Conservation (phyloP, 2,329 filamentous ascomycete species). For the Hymenoscyphus fraxineus region DNA sequence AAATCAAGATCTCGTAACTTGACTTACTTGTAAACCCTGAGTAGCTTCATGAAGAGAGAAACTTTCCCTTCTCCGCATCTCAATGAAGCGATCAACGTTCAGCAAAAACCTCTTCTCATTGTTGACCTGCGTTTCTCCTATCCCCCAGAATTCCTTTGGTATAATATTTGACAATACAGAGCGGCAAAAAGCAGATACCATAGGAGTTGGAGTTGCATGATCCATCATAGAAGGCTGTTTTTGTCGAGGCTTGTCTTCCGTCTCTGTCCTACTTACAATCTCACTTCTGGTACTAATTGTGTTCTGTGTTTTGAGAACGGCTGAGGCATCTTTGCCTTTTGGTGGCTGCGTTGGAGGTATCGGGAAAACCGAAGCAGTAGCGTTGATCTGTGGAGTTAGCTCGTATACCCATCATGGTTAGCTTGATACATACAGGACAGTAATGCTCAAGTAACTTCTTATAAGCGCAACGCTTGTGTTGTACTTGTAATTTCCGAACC, state of each 20-base stretch:
- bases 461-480: conserved; percentile 76
- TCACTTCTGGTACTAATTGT: conserved; percentile 7
- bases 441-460: conserved; percentile 74
- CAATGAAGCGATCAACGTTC: conserved; percentile 74
- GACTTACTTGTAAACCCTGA: conserved; percentile 68
- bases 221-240: conserved; percentile 49
- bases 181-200: conserved; percentile 84
- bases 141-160: conserved; percentile 72
- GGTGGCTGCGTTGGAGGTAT: conserved; percentile 8
- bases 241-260: conserved; percentile 33
- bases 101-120: conserved; percentile 63
- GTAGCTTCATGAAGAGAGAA: conserved; percentile 74
- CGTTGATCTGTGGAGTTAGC: conserved; percentile 19
- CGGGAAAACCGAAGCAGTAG: conserved; percentile 6
- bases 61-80: conserved; percentile 74
- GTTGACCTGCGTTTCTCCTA: conserved; percentile 44
- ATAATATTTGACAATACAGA: conserved; percentile 70
- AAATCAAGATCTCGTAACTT: neutral
- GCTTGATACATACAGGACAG: conserved; percentile 53
- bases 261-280: conserved; percentile 25
- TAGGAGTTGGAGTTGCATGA: conserved; percentile 61
- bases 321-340: conserved; percentile 23
- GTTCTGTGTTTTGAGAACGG: conserved; percentile 26
- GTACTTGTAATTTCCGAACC: conserved; percentile 62
- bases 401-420: neutral